Evolutionary conservation across 345 rosid species (phyloP).

Genomic region (Syzygium aromaticum): DNA sequence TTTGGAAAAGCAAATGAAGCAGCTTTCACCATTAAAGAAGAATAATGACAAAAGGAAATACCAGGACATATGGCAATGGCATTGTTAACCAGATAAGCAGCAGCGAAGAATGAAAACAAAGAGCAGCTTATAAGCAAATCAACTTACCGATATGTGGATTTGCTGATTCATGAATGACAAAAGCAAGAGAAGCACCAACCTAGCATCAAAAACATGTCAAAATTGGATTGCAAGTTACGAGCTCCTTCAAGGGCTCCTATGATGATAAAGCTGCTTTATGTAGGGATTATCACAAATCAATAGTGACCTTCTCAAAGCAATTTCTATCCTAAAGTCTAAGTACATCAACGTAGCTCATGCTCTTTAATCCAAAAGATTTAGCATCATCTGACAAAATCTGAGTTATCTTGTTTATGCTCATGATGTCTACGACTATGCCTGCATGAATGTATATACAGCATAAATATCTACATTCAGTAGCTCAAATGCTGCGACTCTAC

Average conservation of each 20-base stretch:
- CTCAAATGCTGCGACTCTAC: neutral
- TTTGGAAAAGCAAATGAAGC: neutral
- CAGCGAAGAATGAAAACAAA: neutral
- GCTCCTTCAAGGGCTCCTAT: neutral
- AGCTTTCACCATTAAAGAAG: neutral
- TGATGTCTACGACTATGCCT: neutral
- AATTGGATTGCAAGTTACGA: neutral
- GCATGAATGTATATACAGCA: neutral
- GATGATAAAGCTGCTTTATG: neutral
- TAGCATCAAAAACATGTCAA: conserved; percentile 21
- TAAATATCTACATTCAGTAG: neutral
- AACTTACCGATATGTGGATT: conserved; percentile 95
- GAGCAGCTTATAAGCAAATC: neutral
- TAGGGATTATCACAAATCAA: neutral
- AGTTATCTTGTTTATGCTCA: neutral
- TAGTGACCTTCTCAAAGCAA: neutral
- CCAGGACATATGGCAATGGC: neutral
- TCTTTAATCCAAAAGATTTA: neutral
- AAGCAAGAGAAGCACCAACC: conserved; percentile 95
- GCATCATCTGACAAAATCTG: neutral
- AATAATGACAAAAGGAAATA: neutral
- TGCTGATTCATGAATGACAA: conserved; percentile 98
- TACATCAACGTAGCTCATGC: neutral
- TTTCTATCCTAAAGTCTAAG: neutral
- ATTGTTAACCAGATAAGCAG: neutral